Conservation (phyloP, 2,329 filamentous ascomycete species). For the Mariannaea sp. region DNA sequence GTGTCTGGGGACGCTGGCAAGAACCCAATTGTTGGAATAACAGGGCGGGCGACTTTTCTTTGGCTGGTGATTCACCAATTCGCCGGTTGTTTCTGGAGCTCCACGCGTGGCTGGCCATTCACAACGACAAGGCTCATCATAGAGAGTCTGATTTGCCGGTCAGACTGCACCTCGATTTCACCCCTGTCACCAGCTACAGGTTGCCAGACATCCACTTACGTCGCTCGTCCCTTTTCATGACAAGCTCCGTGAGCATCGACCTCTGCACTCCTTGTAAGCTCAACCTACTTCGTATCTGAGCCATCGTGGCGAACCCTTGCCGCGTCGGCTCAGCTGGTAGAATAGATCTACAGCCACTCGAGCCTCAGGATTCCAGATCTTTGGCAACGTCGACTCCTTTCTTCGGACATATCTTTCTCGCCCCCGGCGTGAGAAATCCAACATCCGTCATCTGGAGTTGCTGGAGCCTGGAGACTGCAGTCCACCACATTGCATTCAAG, state of each 20-base stretch:
- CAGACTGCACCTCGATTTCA: constrained; percentile 27
- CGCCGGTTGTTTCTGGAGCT: constrained; percentile 17
- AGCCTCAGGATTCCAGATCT: constrained; percentile 22
- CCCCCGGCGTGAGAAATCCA: constrained; percentile 12
- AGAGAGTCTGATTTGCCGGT: constrained; percentile 35
- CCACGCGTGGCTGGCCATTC: constrained; percentile 34
- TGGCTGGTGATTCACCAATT: constrained; percentile 28
- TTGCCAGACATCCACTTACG: constrained; percentile 26
- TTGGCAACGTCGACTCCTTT: constrained; percentile 18
- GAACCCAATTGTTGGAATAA: constrained; percentile 32
- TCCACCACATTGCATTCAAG: constrained; percentile 4
- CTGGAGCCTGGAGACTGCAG: constrained; percentile 7
- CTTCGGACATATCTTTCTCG: constrained; percentile 13
- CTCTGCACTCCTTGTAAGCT: constrained; percentile 11
- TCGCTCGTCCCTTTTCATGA: constrained; percentile 28
- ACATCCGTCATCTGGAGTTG: constrained; percentile 17
- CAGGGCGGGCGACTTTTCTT: constrained; percentile 30
- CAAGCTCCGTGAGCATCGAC: constrained; percentile 26
- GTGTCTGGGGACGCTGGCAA: constrained; percentile 22
- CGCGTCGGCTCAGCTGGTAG: constrained; percentile 23
- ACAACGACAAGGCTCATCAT: constrained; percentile 26
- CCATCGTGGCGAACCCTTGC: constrained; percentile 20
- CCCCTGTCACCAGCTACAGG: constrained; percentile 30
- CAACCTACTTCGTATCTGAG: constrained; percentile 20
- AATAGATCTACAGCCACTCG: constrained; percentile 25